Evolutionary conservation across 306 rosid genomes (phyloP).

Genomic region (Begonia masoniana): DNA sequence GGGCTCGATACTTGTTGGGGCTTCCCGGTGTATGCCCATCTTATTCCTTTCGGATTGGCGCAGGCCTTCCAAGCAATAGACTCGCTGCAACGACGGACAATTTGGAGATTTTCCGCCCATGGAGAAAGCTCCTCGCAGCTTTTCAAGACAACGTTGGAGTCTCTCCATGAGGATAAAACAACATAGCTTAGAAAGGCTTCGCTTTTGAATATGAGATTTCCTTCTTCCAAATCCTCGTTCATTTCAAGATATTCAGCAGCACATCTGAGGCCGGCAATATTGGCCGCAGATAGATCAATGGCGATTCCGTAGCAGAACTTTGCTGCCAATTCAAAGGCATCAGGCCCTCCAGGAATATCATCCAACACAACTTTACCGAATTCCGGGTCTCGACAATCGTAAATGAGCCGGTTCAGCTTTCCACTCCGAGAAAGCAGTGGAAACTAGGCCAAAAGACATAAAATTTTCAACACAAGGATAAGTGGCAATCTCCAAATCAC

Average conservation of each 20-base stretch:
- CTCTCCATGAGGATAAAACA: constrained; percentile 64
- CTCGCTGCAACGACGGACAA: constrained; percentile 46
- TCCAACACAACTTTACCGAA: constrained; percentile 51
- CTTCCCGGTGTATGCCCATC: constrained; percentile 31
- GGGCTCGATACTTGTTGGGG: constrained; percentile 48
- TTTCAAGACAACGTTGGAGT: constrained; percentile 43
- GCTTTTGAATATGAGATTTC: constrained; percentile 54
- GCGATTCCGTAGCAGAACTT: constrained; percentile 81
- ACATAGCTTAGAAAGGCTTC: constrained; percentile 50
- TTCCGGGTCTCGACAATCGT: constrained; percentile 55
- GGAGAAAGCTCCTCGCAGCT: constrained; percentile 47
- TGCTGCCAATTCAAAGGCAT: constrained; percentile 39
- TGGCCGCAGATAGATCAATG: constrained; percentile 43
- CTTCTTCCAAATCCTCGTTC: constrained; percentile 55
- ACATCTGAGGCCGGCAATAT: constrained; percentile 42
- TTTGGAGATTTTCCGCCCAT: constrained; percentile 46
- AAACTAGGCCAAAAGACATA: constrained; percentile 30
- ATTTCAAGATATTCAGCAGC: constrained; percentile 73
- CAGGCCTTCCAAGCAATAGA: constrained; percentile 63
- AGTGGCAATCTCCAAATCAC: not conserved
- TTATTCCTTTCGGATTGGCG: constrained; percentile 16
- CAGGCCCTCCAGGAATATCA: constrained; percentile 64
- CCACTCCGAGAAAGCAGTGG: constrained; percentile 91
- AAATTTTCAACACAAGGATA: constrained; percentile 6
- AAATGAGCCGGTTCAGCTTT: constrained; percentile 69